Evolutionary conservation across 129 eudicot species (phyloP).

Genomic region (Logfia minima): DNA sequence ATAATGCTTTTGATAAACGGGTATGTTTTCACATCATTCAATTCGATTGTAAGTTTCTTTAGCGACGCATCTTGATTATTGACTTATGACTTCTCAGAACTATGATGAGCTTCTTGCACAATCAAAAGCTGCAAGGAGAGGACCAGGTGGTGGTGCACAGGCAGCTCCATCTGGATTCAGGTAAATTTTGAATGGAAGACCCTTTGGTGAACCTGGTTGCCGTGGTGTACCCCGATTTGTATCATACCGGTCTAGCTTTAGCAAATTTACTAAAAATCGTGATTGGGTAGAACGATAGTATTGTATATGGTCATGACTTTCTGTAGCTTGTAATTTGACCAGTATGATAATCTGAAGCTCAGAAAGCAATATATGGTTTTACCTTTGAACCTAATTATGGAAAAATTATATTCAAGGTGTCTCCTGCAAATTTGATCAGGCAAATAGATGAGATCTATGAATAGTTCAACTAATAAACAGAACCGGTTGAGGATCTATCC

Average conservation of each 20-base stretch:
- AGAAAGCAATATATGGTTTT: constrained; percentile 7
- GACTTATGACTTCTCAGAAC: constrained; percentile 37
- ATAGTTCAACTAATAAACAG: not conserved
- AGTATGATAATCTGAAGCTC: constrained; percentile 5
- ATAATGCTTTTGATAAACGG: constrained; percentile 57
- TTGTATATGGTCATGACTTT: constrained; percentile 30
- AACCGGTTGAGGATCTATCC: not conserved
- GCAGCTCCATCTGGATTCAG: constrained; percentile 66
- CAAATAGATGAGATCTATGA: not conserved
- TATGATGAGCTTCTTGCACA: constrained; percentile 61
- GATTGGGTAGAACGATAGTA: constrained; percentile 14
- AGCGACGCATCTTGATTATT: constrained; percentile 22
- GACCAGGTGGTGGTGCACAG: constrained; percentile 56
- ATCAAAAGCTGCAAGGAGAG: constrained; percentile 59
- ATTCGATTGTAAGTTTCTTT: not conserved
- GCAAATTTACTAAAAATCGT: constrained; percentile 8
- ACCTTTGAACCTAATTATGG: constrained; percentile 13
- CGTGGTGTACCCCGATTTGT: constrained; percentile 13
- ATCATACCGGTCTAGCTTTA: constrained; percentile 23
- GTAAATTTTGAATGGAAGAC: constrained; percentile 16
- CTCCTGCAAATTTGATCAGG: constrained; percentile 1
- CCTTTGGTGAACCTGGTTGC: constrained; percentile 7
- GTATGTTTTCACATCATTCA: constrained; percentile 24
- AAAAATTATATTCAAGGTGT: not conserved
- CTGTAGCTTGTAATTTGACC: constrained; percentile 11